Conservation (phyloP, 805 yeast species). For the Hanseniaspora guilliermondii region DNA sequence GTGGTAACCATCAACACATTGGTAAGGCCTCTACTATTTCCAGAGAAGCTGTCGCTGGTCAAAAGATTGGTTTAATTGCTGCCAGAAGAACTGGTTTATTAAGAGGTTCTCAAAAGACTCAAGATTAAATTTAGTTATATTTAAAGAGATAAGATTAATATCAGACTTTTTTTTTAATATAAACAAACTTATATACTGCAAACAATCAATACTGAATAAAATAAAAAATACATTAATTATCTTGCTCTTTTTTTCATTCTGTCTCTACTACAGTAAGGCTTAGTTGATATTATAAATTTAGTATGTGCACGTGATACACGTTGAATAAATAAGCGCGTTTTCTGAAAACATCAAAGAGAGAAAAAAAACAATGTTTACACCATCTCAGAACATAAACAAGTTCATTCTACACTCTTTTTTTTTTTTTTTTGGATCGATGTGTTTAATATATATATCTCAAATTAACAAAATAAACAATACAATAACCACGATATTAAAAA, state of each 20-base stretch:
- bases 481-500: too few species aligned
- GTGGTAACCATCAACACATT: constrained; percentile 99
- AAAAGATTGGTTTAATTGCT: constrained; percentile 99
- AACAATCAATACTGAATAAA: constrained; percentile 15
- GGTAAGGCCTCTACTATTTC: constrained; percentile 99
- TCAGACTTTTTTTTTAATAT: constrained; percentile 21
- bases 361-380: too few species aligned
- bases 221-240: not conserved
- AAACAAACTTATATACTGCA: constrained; percentile 12
- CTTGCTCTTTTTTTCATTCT: not conserved
- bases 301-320: too few species aligned
- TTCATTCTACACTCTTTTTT: too few species aligned
- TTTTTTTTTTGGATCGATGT: too few species aligned
- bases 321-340: too few species aligned
- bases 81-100: constrained; percentile 99
- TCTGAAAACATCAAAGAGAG: too few species aligned
- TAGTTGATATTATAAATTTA: too few species aligned
- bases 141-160: constrained; percentile 18
- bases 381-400: too few species aligned
- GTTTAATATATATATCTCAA: too few species aligned
- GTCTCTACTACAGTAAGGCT: too few species aligned
- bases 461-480: too few species aligned
- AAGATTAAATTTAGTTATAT: constrained; percentile 40
- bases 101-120: constrained; percentile 97
- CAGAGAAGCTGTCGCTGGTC: constrained; percentile 99